Percentiles rank a stretch among this genome's conserved stretches.
These are phyloP conservation scores for Zizania latifolia DNA, from an alignment of 176 grass and related monocot species.

Conservation along the genomic window DNA sequence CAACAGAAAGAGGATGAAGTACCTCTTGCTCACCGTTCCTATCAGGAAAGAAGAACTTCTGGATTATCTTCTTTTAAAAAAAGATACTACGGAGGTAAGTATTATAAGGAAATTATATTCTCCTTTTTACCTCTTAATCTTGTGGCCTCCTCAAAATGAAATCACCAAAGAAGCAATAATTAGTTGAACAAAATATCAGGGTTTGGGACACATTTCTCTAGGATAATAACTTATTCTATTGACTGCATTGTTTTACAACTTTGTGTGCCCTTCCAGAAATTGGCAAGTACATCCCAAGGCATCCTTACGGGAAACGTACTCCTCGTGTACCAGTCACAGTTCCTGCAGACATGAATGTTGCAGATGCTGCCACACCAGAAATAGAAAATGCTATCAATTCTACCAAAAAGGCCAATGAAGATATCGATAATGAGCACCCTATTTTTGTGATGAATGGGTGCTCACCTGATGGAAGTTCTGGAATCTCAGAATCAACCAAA, in stretches of 20 bases:
- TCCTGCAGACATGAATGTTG: constrained; percentile 19
- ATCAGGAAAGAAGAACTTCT: constrained; percentile 26
- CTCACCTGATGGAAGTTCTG: constrained; percentile 38
- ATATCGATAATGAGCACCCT: not conserved
- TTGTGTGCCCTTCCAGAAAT: constrained; percentile 39
- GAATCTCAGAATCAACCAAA: constrained; percentile 31
- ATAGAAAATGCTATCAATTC: constrained; percentile 1
- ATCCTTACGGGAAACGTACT: constrained; percentile 41
- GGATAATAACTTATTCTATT: not conserved
- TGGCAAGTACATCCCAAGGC: not conserved
- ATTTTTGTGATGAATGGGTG: not conserved
- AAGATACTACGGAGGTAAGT: constrained; percentile 44
- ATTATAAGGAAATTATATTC: not conserved
- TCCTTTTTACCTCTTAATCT: not conserved
- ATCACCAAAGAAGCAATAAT: not conserved
- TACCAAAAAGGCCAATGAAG: constrained; percentile 18
- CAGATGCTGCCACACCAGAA: constrained; percentile 1
- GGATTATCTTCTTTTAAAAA: constrained; percentile 39
- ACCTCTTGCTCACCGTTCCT: not conserved
- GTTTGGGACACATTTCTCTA: not conserved
- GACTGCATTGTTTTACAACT: not conserved
- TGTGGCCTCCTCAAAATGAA: not conserved
- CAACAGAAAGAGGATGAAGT: constrained; percentile 27
- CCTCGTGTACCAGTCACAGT: constrained; percentile 37
- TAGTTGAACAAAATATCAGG: not conserved